phyloP scores from a whole-genome alignment of 1,139 yeast genomes.

The Taphrina betulina region DNA sequence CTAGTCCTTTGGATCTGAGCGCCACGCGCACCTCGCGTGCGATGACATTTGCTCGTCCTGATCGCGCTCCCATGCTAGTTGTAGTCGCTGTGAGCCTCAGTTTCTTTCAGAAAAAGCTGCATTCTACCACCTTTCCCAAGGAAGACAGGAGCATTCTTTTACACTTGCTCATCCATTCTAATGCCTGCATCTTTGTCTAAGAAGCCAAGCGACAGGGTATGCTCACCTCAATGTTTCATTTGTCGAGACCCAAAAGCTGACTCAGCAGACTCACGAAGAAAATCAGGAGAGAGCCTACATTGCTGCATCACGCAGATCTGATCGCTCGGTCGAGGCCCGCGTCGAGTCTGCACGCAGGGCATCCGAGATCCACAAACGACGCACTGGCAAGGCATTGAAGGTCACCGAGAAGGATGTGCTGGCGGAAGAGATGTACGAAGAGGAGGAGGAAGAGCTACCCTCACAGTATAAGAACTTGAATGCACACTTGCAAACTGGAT shows the following conservation, averaged over 20 bases:
- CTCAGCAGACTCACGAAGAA: slow-evolving; percentile 27
- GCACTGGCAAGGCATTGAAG: slow-evolving; percentile 31
- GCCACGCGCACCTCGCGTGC: too few relatives aligned
- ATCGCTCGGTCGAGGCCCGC: slow-evolving; percentile 32
- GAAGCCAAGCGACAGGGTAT: slow-evolving; percentile 18
- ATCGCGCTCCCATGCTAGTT: too few relatives aligned
- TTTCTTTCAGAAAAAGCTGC: too few relatives aligned
- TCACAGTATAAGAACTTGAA: slow-evolving; percentile 25
- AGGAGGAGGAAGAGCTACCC: slow-evolving; percentile 32
- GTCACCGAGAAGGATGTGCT: slow-evolving; percentile 32
- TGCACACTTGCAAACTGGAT: slow-evolving; percentile 30
- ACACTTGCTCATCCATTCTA: too few relatives aligned
- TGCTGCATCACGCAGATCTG: slow-evolving; percentile 32
- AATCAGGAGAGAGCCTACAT: slow-evolving; percentile 32
- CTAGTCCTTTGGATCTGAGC: too few relatives aligned
- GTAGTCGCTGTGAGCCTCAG: too few relatives aligned
- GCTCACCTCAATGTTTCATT: too few relatives aligned
- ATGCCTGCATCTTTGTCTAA: slow-evolving; percentile 19
- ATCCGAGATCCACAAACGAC: slow-evolving; percentile 26
- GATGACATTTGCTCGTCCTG: too few relatives aligned
- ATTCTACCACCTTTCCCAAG: too few relatives aligned
- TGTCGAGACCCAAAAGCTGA: not conserved
- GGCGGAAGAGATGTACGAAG: slow-evolving; percentile 32
- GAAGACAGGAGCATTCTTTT: too few relatives aligned
- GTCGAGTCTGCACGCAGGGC: slow-evolving; percentile 30